A percentile compares a stretch with the other conserved stretches of the same genome.
phyloP scores from a whole-genome alignment of 2,329 filamentous ascomycete genomes.

The Pseudogymnoascus sp. region DNA sequence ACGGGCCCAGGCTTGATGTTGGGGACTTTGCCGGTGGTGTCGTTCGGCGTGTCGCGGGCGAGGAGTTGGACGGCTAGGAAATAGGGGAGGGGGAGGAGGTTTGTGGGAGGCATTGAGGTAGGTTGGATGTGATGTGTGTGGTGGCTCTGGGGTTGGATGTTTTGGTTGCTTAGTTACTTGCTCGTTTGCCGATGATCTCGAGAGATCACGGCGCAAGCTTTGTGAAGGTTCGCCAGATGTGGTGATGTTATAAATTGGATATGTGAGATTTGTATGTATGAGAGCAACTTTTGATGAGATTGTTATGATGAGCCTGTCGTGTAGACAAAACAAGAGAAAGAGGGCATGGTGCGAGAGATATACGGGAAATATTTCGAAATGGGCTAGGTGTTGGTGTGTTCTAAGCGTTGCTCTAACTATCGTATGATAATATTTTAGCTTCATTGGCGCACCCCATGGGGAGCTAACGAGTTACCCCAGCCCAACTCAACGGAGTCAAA shows the following conservation, averaged over 20 bases:
- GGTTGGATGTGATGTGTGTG: neutral
- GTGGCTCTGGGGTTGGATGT: neutral
- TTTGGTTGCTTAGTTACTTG: neutral
- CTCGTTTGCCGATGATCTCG: slow-evolving; percentile 4
- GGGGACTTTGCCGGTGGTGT: neutral
- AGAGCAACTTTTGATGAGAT: neutral
- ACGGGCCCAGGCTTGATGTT: neutral
- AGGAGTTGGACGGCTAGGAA: neutral
- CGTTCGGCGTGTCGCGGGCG: neutral
- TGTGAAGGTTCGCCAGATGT: neutral
- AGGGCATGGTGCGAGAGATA: neutral
- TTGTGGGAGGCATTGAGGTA: neutral
- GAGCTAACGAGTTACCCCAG: neutral
- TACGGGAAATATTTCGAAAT: neutral
- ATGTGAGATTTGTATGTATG: neutral
- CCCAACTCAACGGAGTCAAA: neutral
- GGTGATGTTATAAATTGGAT: neutral
- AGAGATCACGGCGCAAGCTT: slow-evolving; percentile 6
- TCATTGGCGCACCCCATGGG: slow-evolving; percentile 1
- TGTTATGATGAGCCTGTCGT: neutral
- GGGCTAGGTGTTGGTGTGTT: neutral
- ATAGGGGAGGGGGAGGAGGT: neutral
- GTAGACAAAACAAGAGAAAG: neutral
- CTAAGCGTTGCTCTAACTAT: neutral
- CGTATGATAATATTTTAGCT: slow-evolving; percentile 6